phyloP scores from a whole-genome alignment of 805 yeast genomes.

The Hanseniaspora mollemarum region DNA sequence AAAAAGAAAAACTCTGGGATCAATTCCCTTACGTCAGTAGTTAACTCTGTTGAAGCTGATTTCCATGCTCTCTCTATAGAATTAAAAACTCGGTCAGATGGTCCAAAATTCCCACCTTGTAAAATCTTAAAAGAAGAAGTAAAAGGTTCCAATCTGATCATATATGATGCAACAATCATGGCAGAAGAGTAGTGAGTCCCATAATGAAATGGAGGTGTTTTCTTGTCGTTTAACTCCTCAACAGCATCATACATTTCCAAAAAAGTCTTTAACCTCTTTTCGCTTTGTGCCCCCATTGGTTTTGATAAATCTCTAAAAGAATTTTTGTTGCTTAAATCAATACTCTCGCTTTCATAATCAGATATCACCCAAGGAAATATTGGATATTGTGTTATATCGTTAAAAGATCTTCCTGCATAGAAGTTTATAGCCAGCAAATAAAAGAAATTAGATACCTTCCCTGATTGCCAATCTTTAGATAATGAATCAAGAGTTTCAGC shows the following conservation, averaged over 20 bases:
- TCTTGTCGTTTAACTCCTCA: constrained; percentile 44
- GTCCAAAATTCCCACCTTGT: constrained; percentile 85
- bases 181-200: constrained; percentile 92
- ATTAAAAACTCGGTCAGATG: constrained; percentile 69
- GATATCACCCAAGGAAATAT: constrained; percentile 87
- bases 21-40: constrained; percentile 79
- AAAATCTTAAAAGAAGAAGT: constrained; percentile 65
- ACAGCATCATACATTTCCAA: constrained; percentile 63
- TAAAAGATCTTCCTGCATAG: constrained; percentile 77
- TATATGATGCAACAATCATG: constrained; percentile 76
- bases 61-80: constrained; percentile 70
- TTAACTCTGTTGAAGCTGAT: constrained; percentile 66
- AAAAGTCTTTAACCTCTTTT: constrained; percentile 49
- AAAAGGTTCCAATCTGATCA: constrained; percentile 68
- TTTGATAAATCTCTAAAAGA: constrained; percentile 65
- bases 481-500: constrained; percentile 34
- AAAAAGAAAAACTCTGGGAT: constrained; percentile 77
- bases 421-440: constrained; percentile 72
- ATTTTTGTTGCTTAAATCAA: constrained; percentile 53
- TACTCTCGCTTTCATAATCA: constrained; percentile 58
- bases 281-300: constrained; percentile 85
- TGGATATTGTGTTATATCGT: constrained; percentile 82
- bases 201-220: constrained; percentile 72
- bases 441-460: constrained; percentile 72
- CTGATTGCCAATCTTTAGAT: constrained; percentile 62